Base-by-base conservation (phyloP, 208 protist genomes). In the Acanthamoeba castellanii region DNA sequence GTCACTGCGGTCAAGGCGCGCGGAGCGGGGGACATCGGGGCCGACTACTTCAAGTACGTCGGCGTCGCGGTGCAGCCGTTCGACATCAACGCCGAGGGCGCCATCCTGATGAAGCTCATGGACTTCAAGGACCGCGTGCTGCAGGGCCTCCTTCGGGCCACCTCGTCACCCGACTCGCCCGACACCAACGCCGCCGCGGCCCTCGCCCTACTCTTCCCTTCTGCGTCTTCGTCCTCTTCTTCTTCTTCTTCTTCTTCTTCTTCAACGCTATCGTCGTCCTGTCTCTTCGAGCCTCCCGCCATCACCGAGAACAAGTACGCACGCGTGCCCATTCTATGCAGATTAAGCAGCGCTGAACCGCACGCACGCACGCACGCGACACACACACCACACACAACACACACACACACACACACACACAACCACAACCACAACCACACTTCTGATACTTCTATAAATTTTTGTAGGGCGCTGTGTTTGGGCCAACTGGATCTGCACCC, bases 11-110 rank as follows among this genome's bases (percentile, higher is more conserved):
- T 81, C 72, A 34, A 81, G 72, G 72, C 42, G 32, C 72, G 72
- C 32, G 32, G 72, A 14, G 72, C 42, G 32, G 34, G 72, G 3
- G 72, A 81, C 37, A 74, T 74, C 68, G 68, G 68, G 14, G 70
- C 72, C 72, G 72, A 81, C 32, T 81, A 81, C 32, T 81, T 81
- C 72, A 81, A 81, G 14, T 81, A 81, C 9, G 72, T 81, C 32
- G 72, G 72, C 72, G 32, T 81, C 22, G 72, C 72, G 30, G 20
- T 81, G 34, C 72, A 81, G 42, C 72, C 72, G 20, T 81, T 81
- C 32, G 72, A 34, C 42, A 45, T 81, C 32, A 34, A 81, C 13
- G 72, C 32, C 42, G 72, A 81, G 32, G 72, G 72, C 72, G 72
- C 72, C 20, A 34, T 81, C 32, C 72, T 81, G 25, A 81, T 81